Evolutionary conservation across 1,284 basidiomycete genomes (phyloP).

Genomic region (Heterobasidion parviporum): DNA sequence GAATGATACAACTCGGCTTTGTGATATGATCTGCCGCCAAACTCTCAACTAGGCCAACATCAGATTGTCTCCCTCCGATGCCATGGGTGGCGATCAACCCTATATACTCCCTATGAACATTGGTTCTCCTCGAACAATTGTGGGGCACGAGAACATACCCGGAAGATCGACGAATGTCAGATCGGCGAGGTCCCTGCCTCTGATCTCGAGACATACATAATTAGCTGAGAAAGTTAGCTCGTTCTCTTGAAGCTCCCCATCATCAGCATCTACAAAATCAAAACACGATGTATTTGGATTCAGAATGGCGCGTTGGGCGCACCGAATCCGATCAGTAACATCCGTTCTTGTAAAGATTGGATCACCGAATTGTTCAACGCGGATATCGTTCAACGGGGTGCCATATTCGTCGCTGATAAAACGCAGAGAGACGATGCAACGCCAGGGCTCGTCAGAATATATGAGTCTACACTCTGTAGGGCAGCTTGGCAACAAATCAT

Average conservation of each 20-base stretch:
- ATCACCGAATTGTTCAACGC: slow-evolving; percentile 41
- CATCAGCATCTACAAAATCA: slow-evolving; percentile 31
- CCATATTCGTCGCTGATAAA: slow-evolving; percentile 39
- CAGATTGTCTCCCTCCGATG: slow-evolving; percentile 36
- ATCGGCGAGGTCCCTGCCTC: slow-evolving; percentile 59
- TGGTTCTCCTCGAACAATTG: neutral
- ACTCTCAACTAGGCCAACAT: slow-evolving; percentile 55
- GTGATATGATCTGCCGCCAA: slow-evolving; percentile 54
- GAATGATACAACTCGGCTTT: slow-evolving; percentile 57
- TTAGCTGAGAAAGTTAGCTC: slow-evolving; percentile 56
- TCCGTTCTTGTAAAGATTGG: slow-evolving; percentile 39
- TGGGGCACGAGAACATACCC: slow-evolving; percentile 27
- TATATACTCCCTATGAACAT: slow-evolving; percentile 11
- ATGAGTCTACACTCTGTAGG: slow-evolving; percentile 59
- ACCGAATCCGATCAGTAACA: slow-evolving; percentile 58
- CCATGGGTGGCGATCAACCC: slow-evolving; percentile 62
- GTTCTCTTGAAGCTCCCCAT: slow-evolving; percentile 17
- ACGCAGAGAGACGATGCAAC: slow-evolving; percentile 46
- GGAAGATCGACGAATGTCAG: slow-evolving; percentile 67
- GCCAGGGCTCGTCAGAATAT: slow-evolving; percentile 38
- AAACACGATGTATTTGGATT: slow-evolving; percentile 37
- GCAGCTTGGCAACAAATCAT: slow-evolving; percentile 32
- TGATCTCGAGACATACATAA: slow-evolving; percentile 57
- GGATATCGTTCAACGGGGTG: slow-evolving; percentile 29
- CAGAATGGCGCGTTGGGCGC: slow-evolving; percentile 66